Evolutionary conservation across 2,329 filamentous ascomycete genomes (phyloP), one percentile per base, ranked within the genome.

Genomic region (Botryosphaeria dothidea): DNA sequence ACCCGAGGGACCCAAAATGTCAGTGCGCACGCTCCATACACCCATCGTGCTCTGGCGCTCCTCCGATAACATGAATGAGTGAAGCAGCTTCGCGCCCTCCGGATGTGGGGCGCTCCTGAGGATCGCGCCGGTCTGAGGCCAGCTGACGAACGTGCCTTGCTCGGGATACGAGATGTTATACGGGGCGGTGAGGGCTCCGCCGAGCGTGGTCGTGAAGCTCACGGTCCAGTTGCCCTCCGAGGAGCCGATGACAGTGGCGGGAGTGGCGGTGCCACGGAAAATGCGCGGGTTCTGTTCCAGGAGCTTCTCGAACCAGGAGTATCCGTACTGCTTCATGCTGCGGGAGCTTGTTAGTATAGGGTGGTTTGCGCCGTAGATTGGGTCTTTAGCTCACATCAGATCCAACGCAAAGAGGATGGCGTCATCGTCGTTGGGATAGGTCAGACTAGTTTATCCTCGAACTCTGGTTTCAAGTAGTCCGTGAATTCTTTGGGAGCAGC

Each of bases 341-440:
- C 19, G 6, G 25, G 13, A 11, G 31, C 9, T 76, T 75, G 1
- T 81, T 71, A 67, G 76, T 78, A 38, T 77, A 74, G 8, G 71
- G 71, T 62, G 79, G 77, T 64, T 74, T 79, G 2, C 71, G 65
- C 82, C 80, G 43, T 78, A n/a, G n/a, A 70, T 66, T 86, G 82
- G 5, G 86, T 68, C 36, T 15, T 38, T 11, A 5, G 66, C 71
- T 65, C 67, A 73, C 73, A 86, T 79, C 1, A 84, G 73, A 46
- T 84, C 76, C 38, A 83, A 84, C 2, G 80, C 79, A 41, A 76
- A 86, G 0, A 84, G 73, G 2, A 86, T 79, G 0, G 85, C 84
- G 62, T 87, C 85, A 45, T 87, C 85, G 46, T 86, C 85, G 65
- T 86, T 85, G 11, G 85, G 85, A 64, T 86, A 86, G 0, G 83